These are phyloP conservation scores for Termitomyces sp. DNA, from an alignment of 768 basidiomycete species.

Conservation along the genomic window DNA sequence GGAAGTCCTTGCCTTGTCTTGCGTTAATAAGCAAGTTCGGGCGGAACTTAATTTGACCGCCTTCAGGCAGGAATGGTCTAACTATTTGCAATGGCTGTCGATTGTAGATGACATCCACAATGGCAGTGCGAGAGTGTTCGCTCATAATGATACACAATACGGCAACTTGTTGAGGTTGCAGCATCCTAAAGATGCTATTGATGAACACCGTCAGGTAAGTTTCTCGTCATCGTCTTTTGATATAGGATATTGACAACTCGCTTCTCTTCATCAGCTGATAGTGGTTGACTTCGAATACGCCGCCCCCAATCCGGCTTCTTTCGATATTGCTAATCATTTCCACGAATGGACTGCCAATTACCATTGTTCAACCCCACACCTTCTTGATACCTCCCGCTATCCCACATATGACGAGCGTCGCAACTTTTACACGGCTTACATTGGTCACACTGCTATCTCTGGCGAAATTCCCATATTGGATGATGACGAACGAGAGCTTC, in stretches of 20 bases:
- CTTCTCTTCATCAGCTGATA: slow-evolving; percentile 59
- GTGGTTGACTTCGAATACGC: slow-evolving; percentile 99
- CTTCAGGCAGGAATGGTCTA: slow-evolving; percentile 64
- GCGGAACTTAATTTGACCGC: slow-evolving; percentile 60
- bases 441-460: slow-evolving; percentile 47
- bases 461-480: slow-evolving; percentile 30
- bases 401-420: slow-evolving; percentile 70
- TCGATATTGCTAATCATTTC: slow-evolving; percentile 96
- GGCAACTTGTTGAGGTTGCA: slow-evolving; percentile 85
- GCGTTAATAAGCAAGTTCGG: slow-evolving; percentile 43
- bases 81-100: slow-evolving; percentile 70
- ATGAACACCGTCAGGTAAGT: slow-evolving; percentile 77
- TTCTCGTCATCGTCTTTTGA: background rate
- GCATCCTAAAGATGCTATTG: slow-evolving; percentile 48
- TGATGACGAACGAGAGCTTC: slow-evolving; percentile 37
- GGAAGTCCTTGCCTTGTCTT: slow-evolving; percentile 67
- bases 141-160: slow-evolving; percentile 96
- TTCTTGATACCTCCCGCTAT: slow-evolving; percentile 63
- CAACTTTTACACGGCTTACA: slow-evolving; percentile 86
- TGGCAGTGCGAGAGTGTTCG: slow-evolving; percentile 68
- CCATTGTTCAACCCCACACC: slow-evolving; percentile 64
- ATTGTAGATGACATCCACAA: slow-evolving; percentile 55
- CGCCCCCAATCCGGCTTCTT: slow-evolving; percentile 86
- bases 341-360: slow-evolving; percentile 97
- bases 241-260: slow-evolving; percentile 1